Conservation (phyloP, 208 protist species). For the Phytomonas serpens region DNA sequence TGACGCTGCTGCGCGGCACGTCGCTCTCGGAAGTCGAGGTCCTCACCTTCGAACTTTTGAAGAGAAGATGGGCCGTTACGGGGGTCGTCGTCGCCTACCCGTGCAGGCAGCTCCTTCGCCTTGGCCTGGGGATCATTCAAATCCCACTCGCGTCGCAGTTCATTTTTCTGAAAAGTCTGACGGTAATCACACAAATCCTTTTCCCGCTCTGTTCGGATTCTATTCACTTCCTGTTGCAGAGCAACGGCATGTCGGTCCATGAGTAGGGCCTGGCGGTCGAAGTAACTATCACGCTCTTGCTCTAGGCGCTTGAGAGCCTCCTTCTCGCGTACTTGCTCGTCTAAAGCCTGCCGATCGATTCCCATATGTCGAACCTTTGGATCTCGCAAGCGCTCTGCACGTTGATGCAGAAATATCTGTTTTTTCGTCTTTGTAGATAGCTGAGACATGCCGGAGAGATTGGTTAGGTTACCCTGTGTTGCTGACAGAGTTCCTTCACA, state of each 20-base stretch:
- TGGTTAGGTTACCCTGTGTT: neutral
- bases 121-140: constrained; percentile 82
- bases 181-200: constrained; percentile 83
- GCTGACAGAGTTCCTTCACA: neutral
- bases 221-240: constrained; percentile 83
- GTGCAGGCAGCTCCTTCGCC: constrained; percentile 75
- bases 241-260: constrained; percentile 84
- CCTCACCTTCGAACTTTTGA: constrained; percentile 91
- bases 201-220: constrained; percentile 62
- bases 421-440: constrained; percentile 49
- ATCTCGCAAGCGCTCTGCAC: constrained; percentile 85
- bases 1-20: constrained; percentile 72
- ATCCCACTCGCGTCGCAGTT: constrained; percentile 83
- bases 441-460: neutral
- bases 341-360: constrained; percentile 84
- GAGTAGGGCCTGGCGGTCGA: constrained; percentile 80
- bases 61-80: constrained; percentile 71
- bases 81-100: constrained; percentile 86
- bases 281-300: constrained; percentile 82
- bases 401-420: constrained; percentile 78
- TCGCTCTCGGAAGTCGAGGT: constrained; percentile 71
- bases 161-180: constrained; percentile 79
- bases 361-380: constrained; percentile 89
- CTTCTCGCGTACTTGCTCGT: constrained; percentile 90
- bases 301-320: constrained; percentile 70